Evolutionary conservation across 345 rosid species (phyloP), one percentile per base, ranked within the genome.

Genomic region (Nephelium lappaceum): DNA sequence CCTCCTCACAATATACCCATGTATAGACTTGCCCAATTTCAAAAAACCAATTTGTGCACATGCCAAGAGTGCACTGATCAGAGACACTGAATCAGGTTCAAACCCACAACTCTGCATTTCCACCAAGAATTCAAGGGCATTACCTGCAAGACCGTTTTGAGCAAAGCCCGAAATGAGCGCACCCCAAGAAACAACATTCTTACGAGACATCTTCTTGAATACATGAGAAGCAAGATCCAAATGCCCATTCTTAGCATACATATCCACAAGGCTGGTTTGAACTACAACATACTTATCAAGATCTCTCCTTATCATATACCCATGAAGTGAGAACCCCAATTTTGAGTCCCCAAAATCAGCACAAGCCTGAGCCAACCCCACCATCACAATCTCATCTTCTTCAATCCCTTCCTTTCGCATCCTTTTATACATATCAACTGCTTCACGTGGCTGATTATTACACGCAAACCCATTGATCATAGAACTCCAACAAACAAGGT

Each of bases 321-420:
- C 97, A 67, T 92, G 98, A 64, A 94, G 82, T 0, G 93, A 88
- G 74, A 80, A 73, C 42, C 93, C 91, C 72, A 82, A 78, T 72
- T 81, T 89, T 5, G 19, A 53, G 67, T 91, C 84, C 66, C 91
- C 88, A n/a, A 91, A 83, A 83, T 72, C 53, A 71, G 79, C 86
- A 81, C 86, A 94, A 80, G 97, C 93, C 80, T 91, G 94, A 77
- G 91, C 75, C 81, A 94, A 81, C 36, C 90, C 94, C 49, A 92
- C 24, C 86, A 92, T 85, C 63, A 83, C 81, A 39, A 90, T 82
- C 57, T 72, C 78, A 77, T 92, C 97, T 49, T 84, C 94, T 80
- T 83, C 88, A 78, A 87, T 79, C 21, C 97, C 90, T 42, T 89
- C 93, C 73, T 36, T 81, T 27, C 79, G 94, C 98, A 94, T 92